phyloP scores from a whole-genome alignment of 495 filamentous ascomycete genomes.

The Astrothelium macrocarpum region DNA sequence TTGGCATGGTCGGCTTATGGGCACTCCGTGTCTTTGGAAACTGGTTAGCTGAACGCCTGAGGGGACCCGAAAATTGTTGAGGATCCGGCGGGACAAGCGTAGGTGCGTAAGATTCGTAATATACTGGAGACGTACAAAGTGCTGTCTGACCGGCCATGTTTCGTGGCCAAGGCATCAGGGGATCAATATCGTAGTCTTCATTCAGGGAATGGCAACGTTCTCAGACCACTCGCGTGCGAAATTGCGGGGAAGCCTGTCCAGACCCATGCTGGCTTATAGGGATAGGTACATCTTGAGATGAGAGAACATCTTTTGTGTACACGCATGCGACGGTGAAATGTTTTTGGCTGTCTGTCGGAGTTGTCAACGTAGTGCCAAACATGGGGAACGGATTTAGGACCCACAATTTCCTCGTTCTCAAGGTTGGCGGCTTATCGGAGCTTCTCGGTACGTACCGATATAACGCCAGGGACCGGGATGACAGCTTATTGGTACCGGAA shows the following conservation, averaged over 20 bases:
- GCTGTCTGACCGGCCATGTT: too few relatives aligned
- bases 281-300: too few relatives aligned
- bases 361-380: not conserved
- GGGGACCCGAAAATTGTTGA: not conserved
- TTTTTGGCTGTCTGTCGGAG: not conserved
- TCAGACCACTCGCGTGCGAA: not conserved
- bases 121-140: too few relatives aligned
- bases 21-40: too few relatives aligned
- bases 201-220: too few relatives aligned
- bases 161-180: too few relatives aligned
- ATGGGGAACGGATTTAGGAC: not conserved
- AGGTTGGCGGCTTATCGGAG: not conserved
- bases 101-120: too few relatives aligned
- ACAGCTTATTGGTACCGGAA: not conserved
- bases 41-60: not conserved
- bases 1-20: too few relatives aligned
- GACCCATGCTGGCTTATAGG: not conserved
- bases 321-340: not conserved
- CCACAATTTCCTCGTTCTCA: not conserved
- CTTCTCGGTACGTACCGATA: not conserved
- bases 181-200: too few relatives aligned
- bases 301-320: not conserved
- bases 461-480: not conserved
- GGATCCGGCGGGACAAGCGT: too few relatives aligned
- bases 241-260: slow-evolving; percentile 1